Base-by-base conservation (phyloP, 192 early-diverging fungal genomes). In the Entomortierella beljakovae region DNA sequence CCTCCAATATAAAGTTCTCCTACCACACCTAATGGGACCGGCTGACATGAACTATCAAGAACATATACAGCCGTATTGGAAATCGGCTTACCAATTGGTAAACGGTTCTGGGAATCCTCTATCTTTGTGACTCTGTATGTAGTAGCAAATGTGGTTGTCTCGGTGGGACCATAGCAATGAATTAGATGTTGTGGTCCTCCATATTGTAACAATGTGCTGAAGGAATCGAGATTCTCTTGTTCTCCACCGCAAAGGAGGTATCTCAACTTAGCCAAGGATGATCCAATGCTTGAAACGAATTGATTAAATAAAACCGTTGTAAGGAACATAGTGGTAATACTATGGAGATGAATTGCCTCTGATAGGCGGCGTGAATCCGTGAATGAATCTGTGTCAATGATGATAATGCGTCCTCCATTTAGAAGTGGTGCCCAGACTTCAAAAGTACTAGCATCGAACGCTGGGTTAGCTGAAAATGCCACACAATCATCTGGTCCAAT, bases 1-100 rank as follows among this genome's bases (percentile, higher is more conserved):
- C 70, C 84, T 31, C 68, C 71, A 34, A 80, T 68, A 48, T 75
- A 69, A 15, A 84, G 68, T 43, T 84, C 83, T 22, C 83, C 83
- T 7, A 71, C 53, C 0, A 54, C 81, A 18, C 83, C 83, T 2
- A 75, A 10, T 25, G 82, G 79, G 1, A 81, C 79, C 29, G 71
- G 71, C 16, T 50, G 0, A 32, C 61, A 31, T 8, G 33, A 32
- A 20, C 33, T 32, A 51, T 63, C 29, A 29, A 63, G 61, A 3
- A 63, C 61, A 63, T 63, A 63, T 16, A 28, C 23, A 3, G 18
- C 31, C 8, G 48, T 40, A 38, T 57, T 52, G 57, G 42, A 29
- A 43, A 59, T 50, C 7, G 52, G 55, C 4, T 46, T 26, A 10
- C 56, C 56, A 31, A 60, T 52, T 20, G 61, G 61, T 26, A 52